Base-by-base conservation (phyloP, 2,329 filamentous ascomycete genomes). In the Fusarium xylarioides region DNA sequence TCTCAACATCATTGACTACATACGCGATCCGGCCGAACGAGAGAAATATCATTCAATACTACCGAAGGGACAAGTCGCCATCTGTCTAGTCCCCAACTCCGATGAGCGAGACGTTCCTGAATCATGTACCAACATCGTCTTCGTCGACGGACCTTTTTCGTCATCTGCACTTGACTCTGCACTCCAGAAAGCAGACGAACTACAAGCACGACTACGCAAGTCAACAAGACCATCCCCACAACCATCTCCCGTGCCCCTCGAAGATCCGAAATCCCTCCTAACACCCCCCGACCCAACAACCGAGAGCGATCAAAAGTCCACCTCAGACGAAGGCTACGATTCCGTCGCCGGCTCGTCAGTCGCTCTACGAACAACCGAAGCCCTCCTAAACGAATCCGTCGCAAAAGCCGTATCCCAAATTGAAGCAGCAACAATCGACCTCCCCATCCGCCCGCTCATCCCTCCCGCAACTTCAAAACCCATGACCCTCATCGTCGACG, bases 401-500 rank as follows among this genome's bases (percentile, higher is more conserved):
- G 21, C 50, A 3, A 35, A 44, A 9, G 21, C 23, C 30, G 7
- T 7, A 1, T 19, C 23, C 18, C 28, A 58, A 11, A 15, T 35
- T 11, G 30, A 47, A 11, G 7, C 35, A 15, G 11, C 26, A 16
- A 23, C 53, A 1, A 49, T 54, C 16, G 32, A 30, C 4, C 30
- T 46, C 2, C 46, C 38, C 7, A 14, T 32, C 35, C 53, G 16
- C 58, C 37, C 32, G 14, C n/a, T 42, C 18, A 14, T 38, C 4
- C 32, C 57, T 1, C 40, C 52, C 19, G 32, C 16, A 9, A 26
- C 62, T 11, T n/a, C 67, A 10, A 73, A 62, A 1, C 79, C 79
- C 6, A 62, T 63, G 21, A 77, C 77, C 1, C 79, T 87, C 0
- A 76, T 87, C 2, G 85, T 86, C 0, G 85, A 87, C 67, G 85